Percentiles rank a stretch among this genome's conserved stretches.
Conservation (phyloP, 1,139 yeast genomes). For the Pichia terricola region DNA sequence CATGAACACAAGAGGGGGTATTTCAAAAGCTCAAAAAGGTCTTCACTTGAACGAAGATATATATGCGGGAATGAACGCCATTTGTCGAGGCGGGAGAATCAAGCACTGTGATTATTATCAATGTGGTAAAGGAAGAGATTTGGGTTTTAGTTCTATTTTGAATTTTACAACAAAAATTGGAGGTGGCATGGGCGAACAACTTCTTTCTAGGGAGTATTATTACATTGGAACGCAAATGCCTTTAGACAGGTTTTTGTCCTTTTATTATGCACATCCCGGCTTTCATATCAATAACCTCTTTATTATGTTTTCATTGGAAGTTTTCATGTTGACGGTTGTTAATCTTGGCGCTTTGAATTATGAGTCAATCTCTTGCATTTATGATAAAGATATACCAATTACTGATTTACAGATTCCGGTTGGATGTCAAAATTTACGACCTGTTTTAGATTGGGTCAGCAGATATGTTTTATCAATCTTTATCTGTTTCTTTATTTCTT, state of each 20-base stretch:
- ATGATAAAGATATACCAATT: constrained; percentile 42
- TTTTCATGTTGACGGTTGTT: constrained; percentile 58
- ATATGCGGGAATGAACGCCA: constrained; percentile 83
- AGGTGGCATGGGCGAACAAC: constrained; percentile 93
- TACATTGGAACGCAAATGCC: constrained; percentile 75
- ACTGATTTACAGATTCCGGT: constrained; percentile 55
- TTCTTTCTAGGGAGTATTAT: constrained; percentile 74
- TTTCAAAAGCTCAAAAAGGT: constrained; percentile 83
- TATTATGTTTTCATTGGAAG: constrained; percentile 63
- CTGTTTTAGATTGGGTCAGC: constrained; percentile 72
- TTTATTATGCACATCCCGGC: constrained; percentile 88
- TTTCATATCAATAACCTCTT: constrained; percentile 78
- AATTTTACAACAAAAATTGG: constrained; percentile 86
- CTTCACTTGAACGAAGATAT: constrained; percentile 83
- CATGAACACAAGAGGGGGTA: constrained; percentile 87
- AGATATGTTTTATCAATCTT: constrained; percentile 75
- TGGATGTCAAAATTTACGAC: constrained; percentile 69
- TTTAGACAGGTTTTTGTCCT: constrained; percentile 69
- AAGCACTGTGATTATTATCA: constrained; percentile 84
- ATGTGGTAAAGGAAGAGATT: constrained; percentile 87
- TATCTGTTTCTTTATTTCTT: constrained; percentile 76
- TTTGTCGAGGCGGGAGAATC: constrained; percentile 74
- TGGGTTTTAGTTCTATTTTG: constrained; percentile 77
- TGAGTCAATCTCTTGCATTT: constrained; percentile 50
- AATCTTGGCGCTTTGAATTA: constrained; percentile 59